phyloP scores from a whole-genome alignment of 1,139 yeast genomes.

The Keqinozyma sinolaborantium region DNA sequence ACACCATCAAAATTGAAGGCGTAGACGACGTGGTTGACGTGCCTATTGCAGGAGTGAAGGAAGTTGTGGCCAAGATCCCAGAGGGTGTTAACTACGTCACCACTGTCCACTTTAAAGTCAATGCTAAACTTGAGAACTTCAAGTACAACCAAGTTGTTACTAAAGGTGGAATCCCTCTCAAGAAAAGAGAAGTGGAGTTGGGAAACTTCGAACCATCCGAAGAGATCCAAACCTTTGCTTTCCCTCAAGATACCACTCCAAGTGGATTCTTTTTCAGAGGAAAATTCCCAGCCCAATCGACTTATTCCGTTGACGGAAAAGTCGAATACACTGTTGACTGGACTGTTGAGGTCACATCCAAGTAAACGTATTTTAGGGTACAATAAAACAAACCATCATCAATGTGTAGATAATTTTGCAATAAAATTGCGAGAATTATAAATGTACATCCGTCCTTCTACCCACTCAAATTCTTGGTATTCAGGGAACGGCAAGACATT shows the following conservation, averaged over 20 bases:
- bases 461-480: constrained; percentile 94
- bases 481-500: constrained; percentile 41
- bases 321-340: constrained; percentile 27
- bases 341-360: constrained; percentile 33
- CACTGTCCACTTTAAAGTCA: constrained; percentile 33
- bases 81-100: constrained; percentile 35
- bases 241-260: constrained; percentile 38
- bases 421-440: no score
- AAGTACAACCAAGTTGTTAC: constrained; percentile 36
- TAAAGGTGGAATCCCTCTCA: constrained; percentile 36
- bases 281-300: constrained; percentile 27
- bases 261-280: constrained; percentile 42
- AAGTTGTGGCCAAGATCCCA: constrained; percentile 30
- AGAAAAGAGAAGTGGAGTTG: constrained; percentile 26
- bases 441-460: constrained; percentile 48
- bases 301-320: constrained; percentile 31
- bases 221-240: constrained; percentile 23
- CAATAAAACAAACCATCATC: no score
- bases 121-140: constrained; percentile 27
- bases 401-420: no score
- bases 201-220: constrained; percentile 30
- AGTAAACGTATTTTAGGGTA: no score
- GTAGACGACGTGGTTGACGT: constrained; percentile 22
- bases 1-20: constrained; percentile 30
- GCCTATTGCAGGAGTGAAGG: constrained; percentile 27